Evolutionary conservation across 352 stramenopile genomes (phyloP).

Genomic region (Pythium aristosporum): DNA sequence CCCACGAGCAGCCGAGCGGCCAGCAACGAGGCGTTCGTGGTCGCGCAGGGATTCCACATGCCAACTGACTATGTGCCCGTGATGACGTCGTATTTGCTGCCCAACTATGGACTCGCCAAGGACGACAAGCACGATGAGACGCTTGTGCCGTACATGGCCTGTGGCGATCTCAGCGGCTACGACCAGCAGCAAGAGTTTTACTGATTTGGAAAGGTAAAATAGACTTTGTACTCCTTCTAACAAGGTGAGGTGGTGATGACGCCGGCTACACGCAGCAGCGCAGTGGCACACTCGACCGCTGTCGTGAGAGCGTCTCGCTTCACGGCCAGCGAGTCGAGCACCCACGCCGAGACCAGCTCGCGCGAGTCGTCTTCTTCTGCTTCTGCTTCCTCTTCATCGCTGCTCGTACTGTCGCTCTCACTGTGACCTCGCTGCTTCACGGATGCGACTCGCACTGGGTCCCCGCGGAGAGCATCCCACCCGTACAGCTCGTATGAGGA

Average conservation of each 20-base stretch:
- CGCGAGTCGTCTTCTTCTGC: slow-evolving; percentile 15
- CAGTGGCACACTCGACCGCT: slow-evolving; percentile 43
- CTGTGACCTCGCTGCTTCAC: slow-evolving; percentile 1
- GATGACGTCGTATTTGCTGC: slow-evolving; percentile 78
- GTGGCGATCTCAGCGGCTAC: slow-evolving; percentile 92
- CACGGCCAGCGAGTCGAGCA: slow-evolving; percentile 43
- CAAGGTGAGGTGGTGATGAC: slow-evolving; percentile 26
- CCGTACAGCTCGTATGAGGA: slow-evolving; percentile 31
- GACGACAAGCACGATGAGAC: slow-evolving; percentile 52
- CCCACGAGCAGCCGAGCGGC: slow-evolving; percentile 84
- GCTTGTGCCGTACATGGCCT: slow-evolving; percentile 91
- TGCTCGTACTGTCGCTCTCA: slow-evolving; percentile 5
- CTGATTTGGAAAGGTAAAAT: slow-evolving; percentile 29
- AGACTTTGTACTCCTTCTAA: neutral
- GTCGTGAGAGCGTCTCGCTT: slow-evolving; percentile 47
- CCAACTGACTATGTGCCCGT: slow-evolving; percentile 45
- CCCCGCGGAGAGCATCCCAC: slow-evolving; percentile 33
- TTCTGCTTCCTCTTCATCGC: slow-evolving; percentile 6
- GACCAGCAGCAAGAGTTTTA: slow-evolving; percentile 60
- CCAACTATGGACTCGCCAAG: slow-evolving; percentile 53
- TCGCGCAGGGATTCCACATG: slow-evolving; percentile 68
- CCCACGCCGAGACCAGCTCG: slow-evolving; percentile 28
- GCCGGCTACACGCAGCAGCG: slow-evolving; percentile 38
- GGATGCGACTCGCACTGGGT: slow-evolving; percentile 25
- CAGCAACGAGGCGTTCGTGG: slow-evolving; percentile 82